Conservation (phyloP, 2,329 filamentous ascomycete species). For the Cladophialophora carrionii region DNA sequence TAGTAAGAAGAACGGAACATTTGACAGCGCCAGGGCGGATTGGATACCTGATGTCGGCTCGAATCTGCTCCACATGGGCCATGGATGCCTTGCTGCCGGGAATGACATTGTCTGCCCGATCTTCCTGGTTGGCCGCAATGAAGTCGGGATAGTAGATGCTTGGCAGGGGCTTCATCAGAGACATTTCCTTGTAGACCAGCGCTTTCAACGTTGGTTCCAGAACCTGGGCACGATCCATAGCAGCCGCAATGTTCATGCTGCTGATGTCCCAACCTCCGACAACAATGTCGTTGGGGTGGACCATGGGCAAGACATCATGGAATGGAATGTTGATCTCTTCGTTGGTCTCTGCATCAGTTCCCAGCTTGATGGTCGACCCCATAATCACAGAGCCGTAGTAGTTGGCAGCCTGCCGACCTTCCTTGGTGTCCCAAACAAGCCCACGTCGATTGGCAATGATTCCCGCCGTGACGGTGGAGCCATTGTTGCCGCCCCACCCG, state of each 20-base stretch:
- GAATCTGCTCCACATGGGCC: conserved; percentile 90
- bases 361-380: conserved; percentile 96
- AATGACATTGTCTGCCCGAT: conserved; percentile 88
- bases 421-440: conserved; percentile 89
- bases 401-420: conserved; percentile 82
- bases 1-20: conserved; percentile 8
- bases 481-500: conserved; percentile 97
- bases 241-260: conserved; percentile 79
- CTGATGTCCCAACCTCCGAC: conserved; percentile 99
- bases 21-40: conserved; percentile 4
- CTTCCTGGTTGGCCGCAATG: conserved; percentile 97
- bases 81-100: conserved; percentile 79
- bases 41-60: conserved; percentile 80
- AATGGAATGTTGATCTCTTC: conserved; percentile 96
- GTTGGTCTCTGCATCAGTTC: conserved; percentile 78
- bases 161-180: conserved; percentile 81
- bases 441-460: conserved; percentile 92
- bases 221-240: conserved; percentile 95
- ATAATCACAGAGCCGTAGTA: conserved; percentile 99
- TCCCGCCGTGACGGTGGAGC: conserved; percentile 92
- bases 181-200: conserved; percentile 91
- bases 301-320: conserved; percentile 91
- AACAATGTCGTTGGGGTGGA: conserved; percentile 92
- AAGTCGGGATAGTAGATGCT: conserved; percentile 99
- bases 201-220: conserved; percentile 93